Percentiles rank a stretch among this genome's conserved stretches.
Evolutionary conservation across 2,329 filamentous ascomycete species (phyloP).

Genomic region (Penicillium sp.): DNA sequence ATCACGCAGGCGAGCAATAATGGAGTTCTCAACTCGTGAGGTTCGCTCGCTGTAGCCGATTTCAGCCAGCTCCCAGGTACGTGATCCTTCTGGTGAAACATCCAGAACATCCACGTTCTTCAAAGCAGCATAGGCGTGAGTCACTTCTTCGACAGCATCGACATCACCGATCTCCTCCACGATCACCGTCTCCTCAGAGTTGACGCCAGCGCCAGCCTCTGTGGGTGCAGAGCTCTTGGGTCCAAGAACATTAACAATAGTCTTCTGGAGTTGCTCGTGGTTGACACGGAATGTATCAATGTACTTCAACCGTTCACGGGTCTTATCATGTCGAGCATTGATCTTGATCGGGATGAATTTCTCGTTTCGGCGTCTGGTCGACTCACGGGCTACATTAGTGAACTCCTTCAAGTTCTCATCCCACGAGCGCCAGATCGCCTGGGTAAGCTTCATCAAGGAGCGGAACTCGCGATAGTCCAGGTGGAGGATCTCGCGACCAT

Average conservation of each 20-base stretch:
- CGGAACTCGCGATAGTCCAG: constrained; percentile 90
- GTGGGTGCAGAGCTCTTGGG: constrained; percentile 65
- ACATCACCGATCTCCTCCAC: constrained; percentile 96
- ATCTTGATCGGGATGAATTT: constrained; percentile 99
- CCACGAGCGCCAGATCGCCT: constrained; percentile 88
- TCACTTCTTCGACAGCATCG: constrained; percentile 94
- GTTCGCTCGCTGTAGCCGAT: constrained; percentile 97
- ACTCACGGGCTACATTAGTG: constrained; percentile 94
- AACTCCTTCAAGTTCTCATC: constrained; percentile 97
- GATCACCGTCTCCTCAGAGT: constrained; percentile 65
- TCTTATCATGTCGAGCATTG: constrained; percentile 78
- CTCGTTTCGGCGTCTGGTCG: constrained; percentile 88
- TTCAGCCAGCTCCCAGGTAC: constrained; percentile 90
- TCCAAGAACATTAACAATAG: constrained; percentile 94
- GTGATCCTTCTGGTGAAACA: constrained; percentile 84
- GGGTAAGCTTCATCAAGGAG: constrained; percentile 77
- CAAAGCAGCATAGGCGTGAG: constrained; percentile 88
- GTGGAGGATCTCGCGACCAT: constrained; percentile 85
- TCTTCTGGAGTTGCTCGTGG: constrained; percentile 94
- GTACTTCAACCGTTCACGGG: constrained; percentile 89
- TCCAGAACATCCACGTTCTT: constrained; percentile 95
- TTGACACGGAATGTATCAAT: constrained; percentile 94
- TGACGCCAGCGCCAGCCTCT: constrained; percentile 39
- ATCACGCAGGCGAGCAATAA: constrained; percentile 91
- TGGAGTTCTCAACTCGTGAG: constrained; percentile 96